phyloP scores from a whole-genome alignment of 2,329 filamentous ascomycete species.

The Neurospora sp. region DNA sequence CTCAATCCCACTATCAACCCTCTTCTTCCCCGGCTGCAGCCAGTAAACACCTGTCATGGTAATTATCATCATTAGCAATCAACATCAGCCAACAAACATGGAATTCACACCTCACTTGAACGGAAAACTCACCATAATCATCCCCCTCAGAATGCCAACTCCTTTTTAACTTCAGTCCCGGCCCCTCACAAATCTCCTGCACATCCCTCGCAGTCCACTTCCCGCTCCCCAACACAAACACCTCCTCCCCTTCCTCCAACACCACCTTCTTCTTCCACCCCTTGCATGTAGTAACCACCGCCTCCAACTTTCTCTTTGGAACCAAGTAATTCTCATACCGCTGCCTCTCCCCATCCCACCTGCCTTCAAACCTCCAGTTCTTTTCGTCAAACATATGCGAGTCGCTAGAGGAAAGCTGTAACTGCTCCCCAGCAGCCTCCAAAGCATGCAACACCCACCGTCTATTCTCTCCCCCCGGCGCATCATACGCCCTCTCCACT shows the following conservation, averaged over 20 bases:
- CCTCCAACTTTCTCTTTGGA: neutral
- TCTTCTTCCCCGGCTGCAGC: conserved; percentile 2
- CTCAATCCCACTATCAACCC: conserved; percentile 4
- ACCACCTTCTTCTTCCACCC: neutral
- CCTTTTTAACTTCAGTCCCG: conserved; percentile 3
- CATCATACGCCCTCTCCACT: conserved; percentile 6
- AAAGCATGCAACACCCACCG: conserved; percentile 6
- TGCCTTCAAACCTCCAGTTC: conserved; percentile 7
- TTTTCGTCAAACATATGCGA: neutral
- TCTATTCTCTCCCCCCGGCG: conserved; percentile 1
- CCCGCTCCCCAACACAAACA: conserved; percentile 4
- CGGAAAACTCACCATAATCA: conserved; percentile 6
- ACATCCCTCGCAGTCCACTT: conserved; percentile 6
- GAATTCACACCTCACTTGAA: no score
- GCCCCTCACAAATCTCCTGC: neutral
- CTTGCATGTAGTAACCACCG: neutral
- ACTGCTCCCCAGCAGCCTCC: conserved; percentile 1
- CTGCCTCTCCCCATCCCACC: conserved; percentile 2
- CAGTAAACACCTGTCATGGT: conserved; percentile 4
- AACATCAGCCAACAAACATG: neutral
- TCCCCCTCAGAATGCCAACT: conserved; percentile 2
- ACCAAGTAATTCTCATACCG: conserved; percentile 7
- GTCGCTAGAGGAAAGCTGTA: neutral
- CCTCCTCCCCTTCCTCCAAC: conserved; percentile 2
- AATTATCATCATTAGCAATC: neutral